Evolutionary conservation across 352 stramenopile species (phyloP), one percentile per base, ranked within the genome.

Genomic region (Globisporangium parvum): DNA sequence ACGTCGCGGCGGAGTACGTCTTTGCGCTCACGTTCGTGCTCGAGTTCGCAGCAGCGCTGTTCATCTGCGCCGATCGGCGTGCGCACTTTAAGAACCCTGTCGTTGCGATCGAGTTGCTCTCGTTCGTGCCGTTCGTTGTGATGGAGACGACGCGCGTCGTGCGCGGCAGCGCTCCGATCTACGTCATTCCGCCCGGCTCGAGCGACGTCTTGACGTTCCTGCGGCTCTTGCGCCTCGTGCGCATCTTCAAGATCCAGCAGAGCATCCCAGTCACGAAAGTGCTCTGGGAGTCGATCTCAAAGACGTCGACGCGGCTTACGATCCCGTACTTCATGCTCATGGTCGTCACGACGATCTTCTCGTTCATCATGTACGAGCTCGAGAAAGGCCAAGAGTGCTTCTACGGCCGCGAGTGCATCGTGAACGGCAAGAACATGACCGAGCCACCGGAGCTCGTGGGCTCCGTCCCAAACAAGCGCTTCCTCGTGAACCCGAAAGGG

Each of bases 241-340:
- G 80, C 20, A 87, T 88, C 23, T 88, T 91, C 54, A 86, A 88
- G 52, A 91, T 91, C 47, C 80, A 88, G 51, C 75, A 87, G 51
- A 80, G 75, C 55, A 91, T 91, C 42, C 80, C 80, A 1, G 80
- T 84, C n/a, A 88, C 80, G 1, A 80, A 87, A 53, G 80, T 91
- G 48, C 56, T 88, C 0, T 87, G 73, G 69, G 80, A 91, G 33
- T 86, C 80, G 8, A 91, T 91, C 62, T 85, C 77, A n/a, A 91
- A 91, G 63, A 91, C 80, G 17, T 91, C 77, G 8, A 73, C 70
- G 18, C 76, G 80, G 15, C 67, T 91, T 24, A 80, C 77, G 20
- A 88, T 91, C 62, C 80, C 80, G 37, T 89, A 90, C 45, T 86
- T 87, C 58, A 87, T 92, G 76, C 72, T 92, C 21, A 80, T 81